Evolutionary conservation across 1,284 basidiomycete species (phyloP).

Genomic region (Pterulicium gracile): DNA sequence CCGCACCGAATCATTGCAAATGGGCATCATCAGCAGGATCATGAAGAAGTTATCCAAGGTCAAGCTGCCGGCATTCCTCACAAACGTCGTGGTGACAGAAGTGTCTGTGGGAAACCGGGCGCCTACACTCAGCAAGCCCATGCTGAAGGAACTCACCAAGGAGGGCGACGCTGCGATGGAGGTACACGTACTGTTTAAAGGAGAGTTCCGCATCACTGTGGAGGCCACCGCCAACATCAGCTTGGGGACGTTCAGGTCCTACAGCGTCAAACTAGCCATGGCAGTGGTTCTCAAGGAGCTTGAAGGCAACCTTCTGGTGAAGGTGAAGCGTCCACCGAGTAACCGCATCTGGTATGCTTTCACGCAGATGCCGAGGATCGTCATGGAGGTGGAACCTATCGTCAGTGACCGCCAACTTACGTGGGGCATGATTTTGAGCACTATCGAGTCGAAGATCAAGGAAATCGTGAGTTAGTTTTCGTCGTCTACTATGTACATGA

Average conservation of each 20-base stretch:
- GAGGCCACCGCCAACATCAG: constrained; percentile 83
- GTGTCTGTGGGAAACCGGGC: constrained; percentile 82
- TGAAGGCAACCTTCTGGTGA: constrained; percentile 84
- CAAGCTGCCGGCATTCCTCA: constrained; percentile 79
- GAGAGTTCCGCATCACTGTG: constrained; percentile 82
- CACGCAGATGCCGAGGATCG: constrained; percentile 85
- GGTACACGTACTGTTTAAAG: constrained; percentile 74
- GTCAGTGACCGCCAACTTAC: constrained; percentile 89
- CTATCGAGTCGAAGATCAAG: constrained; percentile 82
- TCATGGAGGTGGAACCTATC: constrained; percentile 84
- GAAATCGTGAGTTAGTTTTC: constrained; percentile 62
- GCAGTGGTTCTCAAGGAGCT: constrained; percentile 81
- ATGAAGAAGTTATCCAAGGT: constrained; percentile 93
- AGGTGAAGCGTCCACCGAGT: constrained; percentile 91
- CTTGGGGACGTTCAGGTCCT: constrained; percentile 77
- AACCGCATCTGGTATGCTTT: constrained; percentile 98
- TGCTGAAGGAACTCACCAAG: constrained; percentile 91
- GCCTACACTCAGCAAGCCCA: constrained; percentile 85
- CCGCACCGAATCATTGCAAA: constrained; percentile 71
- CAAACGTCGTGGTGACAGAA: constrained; percentile 79
- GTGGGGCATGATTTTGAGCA: constrained; percentile 85
- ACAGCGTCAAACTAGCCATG: constrained; percentile 81
- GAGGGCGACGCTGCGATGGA: constrained; percentile 90
- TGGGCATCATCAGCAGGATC: constrained; percentile 77
- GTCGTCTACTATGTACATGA: not conserved